Conservation (phyloP, 2,329 filamentous ascomycete genomes). For the Ophiostoma australiae region DNA sequence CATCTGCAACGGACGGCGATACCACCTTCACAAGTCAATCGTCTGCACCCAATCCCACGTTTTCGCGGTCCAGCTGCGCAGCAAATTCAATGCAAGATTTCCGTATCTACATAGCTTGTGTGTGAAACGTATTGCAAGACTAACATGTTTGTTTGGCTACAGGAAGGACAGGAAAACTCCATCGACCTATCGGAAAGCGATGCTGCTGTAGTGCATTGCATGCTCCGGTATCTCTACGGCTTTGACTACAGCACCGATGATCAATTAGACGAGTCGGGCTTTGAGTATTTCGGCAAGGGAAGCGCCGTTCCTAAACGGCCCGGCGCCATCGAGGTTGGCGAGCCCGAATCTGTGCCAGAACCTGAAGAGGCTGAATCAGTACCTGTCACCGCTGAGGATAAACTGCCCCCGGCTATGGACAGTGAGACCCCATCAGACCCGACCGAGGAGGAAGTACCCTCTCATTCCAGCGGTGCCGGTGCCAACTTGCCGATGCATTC, state of each 20-base stretch:
- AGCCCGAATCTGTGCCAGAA: neutral
- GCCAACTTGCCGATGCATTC: neutral
- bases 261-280: neutral
- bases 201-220: conserved; percentile 13
- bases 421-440: neutral
- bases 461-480: neutral
- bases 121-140: neutral
- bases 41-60: conserved; percentile 15
- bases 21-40: conserved; percentile 15
- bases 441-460: neutral
- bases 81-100: conserved; percentile 5
- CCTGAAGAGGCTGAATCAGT: neutral
- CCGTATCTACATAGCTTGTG: neutral
- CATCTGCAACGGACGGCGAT: neutral
- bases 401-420: too few relatives aligned
- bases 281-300: neutral
- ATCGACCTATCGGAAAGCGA: conserved; percentile 14
- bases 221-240: conserved; percentile 15
- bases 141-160: neutral
- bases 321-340: neutral
- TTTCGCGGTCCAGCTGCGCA: conserved; percentile 11
- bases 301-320: neutral
- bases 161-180: conserved; percentile 11
- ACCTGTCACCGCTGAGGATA: too few relatives aligned
- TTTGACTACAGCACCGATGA: neutral